Percentiles rank a stretch among this genome's conserved stretches.
Conservation (phyloP, 2,329 filamentous ascomycete species). For the Penicillium rolfsii region DNA sequence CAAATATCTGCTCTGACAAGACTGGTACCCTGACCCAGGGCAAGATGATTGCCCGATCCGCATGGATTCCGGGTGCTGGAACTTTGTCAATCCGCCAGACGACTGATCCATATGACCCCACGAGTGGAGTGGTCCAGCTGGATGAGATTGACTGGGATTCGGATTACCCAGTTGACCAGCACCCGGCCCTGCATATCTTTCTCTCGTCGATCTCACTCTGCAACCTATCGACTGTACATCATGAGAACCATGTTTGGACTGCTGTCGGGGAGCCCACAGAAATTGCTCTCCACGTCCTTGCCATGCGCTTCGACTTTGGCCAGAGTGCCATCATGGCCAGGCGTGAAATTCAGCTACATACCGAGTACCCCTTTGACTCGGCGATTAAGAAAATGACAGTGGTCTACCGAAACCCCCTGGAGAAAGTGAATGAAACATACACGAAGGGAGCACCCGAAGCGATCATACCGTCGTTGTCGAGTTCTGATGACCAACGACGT, state of each 20-base stretch:
- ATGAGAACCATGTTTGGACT: slow-evolving; percentile 53
- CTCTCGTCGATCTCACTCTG: slow-evolving; percentile 59
- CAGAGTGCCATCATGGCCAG: slow-evolving; percentile 49
- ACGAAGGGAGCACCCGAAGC: slow-evolving; percentile 67
- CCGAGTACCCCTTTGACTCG: slow-evolving; percentile 68
- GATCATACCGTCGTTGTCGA: slow-evolving; percentile 47
- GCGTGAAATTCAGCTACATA: slow-evolving; percentile 31
- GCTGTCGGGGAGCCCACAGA: slow-evolving; percentile 68
- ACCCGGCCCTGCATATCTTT: slow-evolving; percentile 52
- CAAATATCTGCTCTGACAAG: slow-evolving; percentile 62
- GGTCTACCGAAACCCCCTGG: slow-evolving; percentile 51
- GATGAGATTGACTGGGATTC: slow-evolving; percentile 37
- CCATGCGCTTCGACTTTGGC: slow-evolving; percentile 60
- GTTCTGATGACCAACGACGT: slow-evolving; percentile 27
- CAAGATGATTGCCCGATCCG: slow-evolving; percentile 64
- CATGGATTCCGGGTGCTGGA: slow-evolving; percentile 59
- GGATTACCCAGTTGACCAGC: slow-evolving; percentile 29
- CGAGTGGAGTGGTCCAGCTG: slow-evolving; percentile 52
- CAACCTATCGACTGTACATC: slow-evolving; percentile 57
- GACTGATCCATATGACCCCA: slow-evolving; percentile 60
- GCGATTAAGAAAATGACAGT: slow-evolving; percentile 70
- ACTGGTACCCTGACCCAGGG: slow-evolving; percentile 59
- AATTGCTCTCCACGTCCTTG: slow-evolving; percentile 68
- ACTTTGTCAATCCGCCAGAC: slow-evolving; percentile 57
- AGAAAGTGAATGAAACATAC: slow-evolving; percentile 50